Evolutionary conservation across 371 early-diverging fungal species (phyloP).

Genomic region (Mycotypha africana): DNA sequence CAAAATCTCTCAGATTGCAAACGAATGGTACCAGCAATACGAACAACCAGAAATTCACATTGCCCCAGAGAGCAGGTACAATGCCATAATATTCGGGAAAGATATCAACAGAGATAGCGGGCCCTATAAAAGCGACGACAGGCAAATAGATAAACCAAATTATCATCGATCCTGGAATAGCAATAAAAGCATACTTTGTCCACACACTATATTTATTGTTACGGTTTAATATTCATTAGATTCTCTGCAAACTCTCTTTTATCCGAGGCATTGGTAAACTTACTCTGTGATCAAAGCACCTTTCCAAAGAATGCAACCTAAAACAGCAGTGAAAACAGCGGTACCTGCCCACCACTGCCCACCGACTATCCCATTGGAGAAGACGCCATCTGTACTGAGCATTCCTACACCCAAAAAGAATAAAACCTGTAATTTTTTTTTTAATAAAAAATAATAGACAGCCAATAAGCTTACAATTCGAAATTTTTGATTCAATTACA

Average conservation of each 20-base stretch:
- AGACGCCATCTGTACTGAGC: slow-evolving; percentile 57
- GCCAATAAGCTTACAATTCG: neutral
- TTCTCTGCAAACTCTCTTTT: too few species aligned
- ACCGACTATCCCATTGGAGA: slow-evolving; percentile 57
- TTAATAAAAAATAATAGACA: neutral
- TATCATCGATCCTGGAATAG: slow-evolving; percentile 80
- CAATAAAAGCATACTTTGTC: slow-evolving; percentile 82
- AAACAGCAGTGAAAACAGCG: slow-evolving; percentile 72
- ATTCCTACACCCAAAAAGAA: slow-evolving; percentile 59
- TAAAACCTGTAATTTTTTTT: slow-evolving; percentile 36
- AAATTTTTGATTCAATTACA: neutral
- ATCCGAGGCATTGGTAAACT: slow-evolving; percentile 13
- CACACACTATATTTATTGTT: slow-evolving; percentile 47
- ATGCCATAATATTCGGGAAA: slow-evolving; percentile 80
- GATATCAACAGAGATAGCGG: slow-evolving; percentile 59
- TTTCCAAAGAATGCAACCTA: slow-evolving; percentile 78
- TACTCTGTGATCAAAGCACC: slow-evolving; percentile 82
- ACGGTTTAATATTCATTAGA: neutral
- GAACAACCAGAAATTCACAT: slow-evolving; percentile 83
- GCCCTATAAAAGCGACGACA: slow-evolving; percentile 78
- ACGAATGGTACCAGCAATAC: slow-evolving; percentile 77
- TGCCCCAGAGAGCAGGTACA: slow-evolving; percentile 66
- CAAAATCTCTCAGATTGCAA: slow-evolving; percentile 81
- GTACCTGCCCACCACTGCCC: slow-evolving; percentile 81
- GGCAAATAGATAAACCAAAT: slow-evolving; percentile 89